Conservation (phyloP, 129 eudicot genomes). For the Flaveria sonorensis region DNA sequence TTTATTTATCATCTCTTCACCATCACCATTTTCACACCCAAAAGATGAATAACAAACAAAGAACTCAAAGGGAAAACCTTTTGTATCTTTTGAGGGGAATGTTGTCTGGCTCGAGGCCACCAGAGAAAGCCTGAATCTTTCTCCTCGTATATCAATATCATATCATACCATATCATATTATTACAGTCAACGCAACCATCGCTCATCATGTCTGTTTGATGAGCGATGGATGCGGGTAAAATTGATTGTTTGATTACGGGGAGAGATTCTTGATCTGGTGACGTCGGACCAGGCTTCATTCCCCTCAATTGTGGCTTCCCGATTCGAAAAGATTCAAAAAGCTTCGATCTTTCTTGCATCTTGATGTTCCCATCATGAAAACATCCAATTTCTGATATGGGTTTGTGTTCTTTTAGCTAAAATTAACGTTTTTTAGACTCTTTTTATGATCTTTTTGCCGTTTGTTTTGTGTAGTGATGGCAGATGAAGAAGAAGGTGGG, state of each 20-base stretch:
- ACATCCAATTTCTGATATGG: conserved; percentile 13
- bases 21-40: conserved; percentile 21
- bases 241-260: too few species aligned
- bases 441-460: neutral
- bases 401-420: neutral
- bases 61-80: conserved; percentile 26
- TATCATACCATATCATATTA: neutral
- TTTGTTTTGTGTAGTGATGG: conserved; percentile 9
- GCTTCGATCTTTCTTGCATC: conserved; percentile 15
- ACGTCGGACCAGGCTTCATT: conserved; percentile 99
- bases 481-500: conserved; percentile 28
- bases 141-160: neutral
- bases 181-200: conserved; percentile 29
- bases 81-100: conserved; percentile 68
- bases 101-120: conserved; percentile 89
- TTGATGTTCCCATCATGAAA: conserved; percentile 12
- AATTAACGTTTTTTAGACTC: neutral
- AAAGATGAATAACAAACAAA: conserved; percentile 3
- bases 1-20: conserved; percentile 37
- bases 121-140: conserved; percentile 35
- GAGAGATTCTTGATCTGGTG: conserved; percentile 28
- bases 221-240: neutral
- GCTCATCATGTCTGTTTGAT: conserved; percentile 19
- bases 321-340: conserved; percentile 2
- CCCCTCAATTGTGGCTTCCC: conserved; percentile 65